Base-by-base conservation (phyloP, 768 basidiomycete species). In the Boletus rex-veris region DNA sequence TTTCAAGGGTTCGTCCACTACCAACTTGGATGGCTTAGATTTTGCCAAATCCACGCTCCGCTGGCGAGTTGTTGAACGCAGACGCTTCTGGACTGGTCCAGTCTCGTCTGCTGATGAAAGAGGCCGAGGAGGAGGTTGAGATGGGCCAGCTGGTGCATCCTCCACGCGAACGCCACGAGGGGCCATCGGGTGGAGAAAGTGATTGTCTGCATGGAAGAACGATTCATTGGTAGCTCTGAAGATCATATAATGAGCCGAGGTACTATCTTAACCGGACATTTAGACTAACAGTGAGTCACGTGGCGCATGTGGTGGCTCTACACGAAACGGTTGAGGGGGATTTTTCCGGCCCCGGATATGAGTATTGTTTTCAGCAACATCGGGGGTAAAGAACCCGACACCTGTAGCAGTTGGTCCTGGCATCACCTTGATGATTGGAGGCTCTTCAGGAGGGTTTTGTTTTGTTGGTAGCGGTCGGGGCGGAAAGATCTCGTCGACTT, bases 51-150 rank as follows among this genome's bases (percentile, higher is more conserved):
- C 75, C 52, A 73, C 70, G 68, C 80, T 78, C 57, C 76, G 72
- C 58, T 82, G 81, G 55, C 78, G 80, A 14, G 75, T 72, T 50
- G 82, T 80, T 58, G 88, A 83, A 46, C 89, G 85, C 58, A 88
- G 69, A 66, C 83, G 84, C 75, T 92, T 92, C 59, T 81, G 78
- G 48, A 83, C 84, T 33, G 90, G 90, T 40, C 88, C 90, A 50
- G 80, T 78, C 74, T 92, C 90, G 67, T 92, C 90, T 41, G 88
- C 84, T 33, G 90, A 90, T 53, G 89, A 90, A 53, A 90, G 81
- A 19, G 89, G 86, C 48, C 89, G 81, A 39, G 76, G 70, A 62
- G 77, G 75, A 47, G 74, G 73, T 64, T 83, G 83, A 46, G 74
- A 73, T 33, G 77, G 65, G 38, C 73, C 74, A 47, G 63, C 61